phyloP scores from a whole-genome alignment of 768 basidiomycete species.

The Calocera cornea region DNA sequence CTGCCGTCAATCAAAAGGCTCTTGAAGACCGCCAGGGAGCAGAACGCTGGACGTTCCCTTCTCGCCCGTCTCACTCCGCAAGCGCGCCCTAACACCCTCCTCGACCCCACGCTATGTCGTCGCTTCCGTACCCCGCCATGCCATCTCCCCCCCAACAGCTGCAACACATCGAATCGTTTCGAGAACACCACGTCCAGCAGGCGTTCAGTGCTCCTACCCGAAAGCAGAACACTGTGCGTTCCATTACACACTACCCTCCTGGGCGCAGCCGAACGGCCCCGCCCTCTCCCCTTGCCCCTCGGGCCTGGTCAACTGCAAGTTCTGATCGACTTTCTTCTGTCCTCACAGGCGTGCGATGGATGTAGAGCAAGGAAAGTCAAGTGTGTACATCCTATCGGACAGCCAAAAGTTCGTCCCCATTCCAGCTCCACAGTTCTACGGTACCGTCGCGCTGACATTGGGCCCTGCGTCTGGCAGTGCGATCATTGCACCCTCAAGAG shows the following conservation, averaged over 20 bases:
- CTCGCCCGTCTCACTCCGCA: not conserved
- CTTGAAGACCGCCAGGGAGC: not conserved
- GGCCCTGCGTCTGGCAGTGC: not conserved
- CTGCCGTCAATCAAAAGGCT: not conserved
- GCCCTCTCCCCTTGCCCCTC: not conserved
- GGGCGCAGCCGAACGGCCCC: not conserved
- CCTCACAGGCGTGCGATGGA: not conserved
- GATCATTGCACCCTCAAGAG: not conserved
- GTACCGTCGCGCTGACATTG: not conserved
- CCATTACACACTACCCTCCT: not conserved
- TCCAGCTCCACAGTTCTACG: conserved; percentile 1
- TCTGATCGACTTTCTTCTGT: not conserved
- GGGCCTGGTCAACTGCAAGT: not conserved
- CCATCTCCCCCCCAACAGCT: not conserved
- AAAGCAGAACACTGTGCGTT: not conserved
- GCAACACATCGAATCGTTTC: not conserved
- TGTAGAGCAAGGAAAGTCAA: not conserved
- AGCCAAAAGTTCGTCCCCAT: conserved; percentile 4
- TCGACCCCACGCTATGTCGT: not conserved
- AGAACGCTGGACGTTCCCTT: not conserved
- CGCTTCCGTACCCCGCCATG: conserved; percentile 3
- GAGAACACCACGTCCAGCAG: not conserved
- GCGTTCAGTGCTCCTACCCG: not conserved
- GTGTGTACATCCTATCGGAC: conserved; percentile 1
- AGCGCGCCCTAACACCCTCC: not conserved